Evolutionary conservation across 2,329 filamentous ascomycete species (phyloP), one percentile per base, ranked within the genome.

Genomic region (Nannizziopsis barbatae): DNA sequence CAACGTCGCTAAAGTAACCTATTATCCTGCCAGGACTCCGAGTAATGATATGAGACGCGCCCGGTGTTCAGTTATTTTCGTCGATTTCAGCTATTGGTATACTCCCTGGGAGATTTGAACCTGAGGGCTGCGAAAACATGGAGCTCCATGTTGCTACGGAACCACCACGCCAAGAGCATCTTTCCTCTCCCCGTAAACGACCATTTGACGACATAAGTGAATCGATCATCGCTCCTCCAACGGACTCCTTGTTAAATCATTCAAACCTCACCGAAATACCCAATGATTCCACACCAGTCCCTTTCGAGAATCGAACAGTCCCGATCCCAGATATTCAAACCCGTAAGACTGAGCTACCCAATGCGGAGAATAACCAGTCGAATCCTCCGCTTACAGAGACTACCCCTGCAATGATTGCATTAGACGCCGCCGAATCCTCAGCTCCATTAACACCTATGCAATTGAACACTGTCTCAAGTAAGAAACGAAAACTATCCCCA

Each of bases 401-500:
- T 17, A 11, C 42, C 9, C 12, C 22, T 10, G 22, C 38, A 7
- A 15, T 11, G 2, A 6, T 22, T 30, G n/a, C 27, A 3, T 10
- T 43, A 1, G 18, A 50, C 8, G 43, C 53, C 17, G 52, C 51
- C 6, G 46, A 47, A 10, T 55, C 31, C 8, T 42, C 20, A 17
- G 41, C 41, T 35, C n/a, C 40, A 15, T 47, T 57, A 8, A 39
- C 48, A 4, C 51, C 57, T 5, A 22, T 49, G 32, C 45, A 43
- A 18, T 30, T 53, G 12, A 35, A 55, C 3, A 27, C 57, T 9
- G 45, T 17, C 31, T 42, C 52, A 10, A 53, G 49, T n/a, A 65
- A 66, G 52, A 65, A 58, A 52, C 52, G 56, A 14, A 65, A 64
- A 52, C 42, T 66, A 22, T 63, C 62, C 1, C 58, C 59, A 30